Conservation (phyloP, 306 rosid species). For the Ochetophila trinervis region DNA sequence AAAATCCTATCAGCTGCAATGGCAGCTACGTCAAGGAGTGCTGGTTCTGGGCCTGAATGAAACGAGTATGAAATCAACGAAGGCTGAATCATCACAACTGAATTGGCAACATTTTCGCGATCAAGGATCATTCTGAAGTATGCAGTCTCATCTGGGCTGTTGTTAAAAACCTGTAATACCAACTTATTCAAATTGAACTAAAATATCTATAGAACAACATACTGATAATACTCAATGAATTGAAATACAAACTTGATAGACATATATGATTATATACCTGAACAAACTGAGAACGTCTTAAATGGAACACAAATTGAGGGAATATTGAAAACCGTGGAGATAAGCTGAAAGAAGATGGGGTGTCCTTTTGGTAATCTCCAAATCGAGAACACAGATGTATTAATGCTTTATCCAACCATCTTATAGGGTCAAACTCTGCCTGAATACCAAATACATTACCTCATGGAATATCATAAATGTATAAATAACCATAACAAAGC, state of each 20-base stretch:
- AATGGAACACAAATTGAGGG: constrained; percentile 92
- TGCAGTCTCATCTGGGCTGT: constrained; percentile 99
- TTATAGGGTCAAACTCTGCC: constrained; percentile 98
- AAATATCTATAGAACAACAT: constrained; percentile 12
- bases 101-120: constrained; percentile 89
- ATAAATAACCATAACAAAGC: background rate
- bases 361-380: constrained; percentile 88
- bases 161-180: constrained; percentile 78
- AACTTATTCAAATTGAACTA: constrained; percentile 10
- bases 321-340: constrained; percentile 94
- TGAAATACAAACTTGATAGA: constrained; percentile 15
- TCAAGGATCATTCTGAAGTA: constrained; percentile 92
- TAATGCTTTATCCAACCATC: constrained; percentile 97
- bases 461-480: constrained; percentile 3
- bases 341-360: constrained; percentile 87
- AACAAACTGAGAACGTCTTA: constrained; percentile 96
- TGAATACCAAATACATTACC: constrained; percentile 36
- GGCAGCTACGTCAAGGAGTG: constrained; percentile 93
- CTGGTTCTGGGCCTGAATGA: constrained; percentile 88
- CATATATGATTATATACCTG: constrained; percentile 50
- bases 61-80: constrained; percentile 90
- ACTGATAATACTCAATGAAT: background rate
- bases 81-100: constrained; percentile 98
- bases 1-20: constrained; percentile 88
- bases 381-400: constrained; percentile 85